Conservation (phyloP, 179 eudicot species). For the Sideroxylon spinosum region DNA sequence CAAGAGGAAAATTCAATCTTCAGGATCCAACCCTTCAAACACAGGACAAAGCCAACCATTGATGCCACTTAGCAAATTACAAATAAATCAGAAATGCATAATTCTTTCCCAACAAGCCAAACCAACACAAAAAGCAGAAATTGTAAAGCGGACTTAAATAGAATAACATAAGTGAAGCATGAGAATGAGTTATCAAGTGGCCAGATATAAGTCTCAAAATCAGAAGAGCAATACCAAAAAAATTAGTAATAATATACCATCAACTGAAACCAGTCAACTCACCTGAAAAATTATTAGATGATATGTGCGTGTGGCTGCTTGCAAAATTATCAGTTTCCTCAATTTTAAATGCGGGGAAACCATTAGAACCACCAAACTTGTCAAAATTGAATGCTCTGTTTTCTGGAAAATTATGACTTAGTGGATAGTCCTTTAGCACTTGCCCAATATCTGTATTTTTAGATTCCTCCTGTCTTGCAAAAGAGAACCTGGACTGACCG, state of each 20-base stretch:
- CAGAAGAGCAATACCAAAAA: not conserved
- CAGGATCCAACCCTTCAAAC: not conserved
- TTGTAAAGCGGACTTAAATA: not conserved
- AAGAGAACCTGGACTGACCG: constrained; percentile 94
- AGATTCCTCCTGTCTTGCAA: constrained; percentile 84
- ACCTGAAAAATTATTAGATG: constrained; percentile 58
- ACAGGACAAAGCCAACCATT: not conserved
- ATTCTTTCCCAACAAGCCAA: not conserved
- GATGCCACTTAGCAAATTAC: not conserved
- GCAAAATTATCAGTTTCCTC: constrained; percentile 41
- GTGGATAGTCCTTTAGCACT: constrained; percentile 27
- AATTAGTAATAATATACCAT: not conserved
- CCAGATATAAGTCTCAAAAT: not conserved
- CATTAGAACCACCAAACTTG: constrained; percentile 40
- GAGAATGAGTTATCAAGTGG: not conserved
- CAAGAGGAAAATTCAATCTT: not conserved
- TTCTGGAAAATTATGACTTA: constrained; percentile 36
- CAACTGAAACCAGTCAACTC: constrained; percentile 22
- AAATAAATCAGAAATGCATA: not conserved
- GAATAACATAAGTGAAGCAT: constrained; percentile 2
- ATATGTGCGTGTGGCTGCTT: constrained; percentile 33
- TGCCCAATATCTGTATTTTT: constrained; percentile 33
- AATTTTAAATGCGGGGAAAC: constrained; percentile 40
- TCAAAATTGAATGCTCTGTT: constrained; percentile 40
- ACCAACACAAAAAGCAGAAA: not conserved